Evolutionary conservation across 345 rosid genomes (phyloP).

Genomic region (Dipteronia dyeriana): DNA sequence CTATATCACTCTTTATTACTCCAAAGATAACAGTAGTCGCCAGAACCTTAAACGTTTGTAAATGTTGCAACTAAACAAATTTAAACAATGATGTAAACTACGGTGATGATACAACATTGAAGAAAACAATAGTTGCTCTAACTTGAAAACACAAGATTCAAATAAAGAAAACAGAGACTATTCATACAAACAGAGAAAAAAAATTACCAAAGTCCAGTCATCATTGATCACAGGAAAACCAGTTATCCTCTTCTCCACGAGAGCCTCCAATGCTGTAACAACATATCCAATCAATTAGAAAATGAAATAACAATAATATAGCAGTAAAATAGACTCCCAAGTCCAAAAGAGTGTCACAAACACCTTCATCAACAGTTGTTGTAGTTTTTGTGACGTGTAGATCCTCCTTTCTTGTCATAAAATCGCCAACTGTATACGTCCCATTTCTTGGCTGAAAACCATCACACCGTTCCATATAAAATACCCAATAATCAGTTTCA

Average conservation of each 20-base stretch:
- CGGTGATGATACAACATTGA: neutral
- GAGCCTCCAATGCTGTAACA: slow-evolving; percentile 67
- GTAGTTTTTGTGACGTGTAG: slow-evolving; percentile 72
- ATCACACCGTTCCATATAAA: neutral
- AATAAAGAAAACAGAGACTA: neutral
- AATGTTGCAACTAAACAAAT: neutral
- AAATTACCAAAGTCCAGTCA: slow-evolving; percentile 76
- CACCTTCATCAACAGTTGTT: slow-evolving; percentile 89
- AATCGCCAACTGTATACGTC: slow-evolving; percentile 78
- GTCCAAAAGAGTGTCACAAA: neutral
- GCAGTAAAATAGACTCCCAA: neutral
- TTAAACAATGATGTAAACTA: neutral
- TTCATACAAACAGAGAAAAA: neutral
- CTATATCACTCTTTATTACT: neutral
- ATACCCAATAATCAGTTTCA: neutral
- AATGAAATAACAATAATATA: neutral
- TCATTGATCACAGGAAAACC: slow-evolving; percentile 94
- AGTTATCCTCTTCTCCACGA: slow-evolving; percentile 82
- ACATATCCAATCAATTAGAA: neutral
- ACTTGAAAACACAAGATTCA: neutral
- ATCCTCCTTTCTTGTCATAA: slow-evolving; percentile 73
- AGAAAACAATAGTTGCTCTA: neutral
- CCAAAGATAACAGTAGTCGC: neutral
- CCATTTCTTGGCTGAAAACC: slow-evolving; percentile 54
- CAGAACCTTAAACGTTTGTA: neutral